Evolutionary conservation across 345 rosid genomes (phyloP).

Genomic region (Ailanthus altissimus): DNA sequence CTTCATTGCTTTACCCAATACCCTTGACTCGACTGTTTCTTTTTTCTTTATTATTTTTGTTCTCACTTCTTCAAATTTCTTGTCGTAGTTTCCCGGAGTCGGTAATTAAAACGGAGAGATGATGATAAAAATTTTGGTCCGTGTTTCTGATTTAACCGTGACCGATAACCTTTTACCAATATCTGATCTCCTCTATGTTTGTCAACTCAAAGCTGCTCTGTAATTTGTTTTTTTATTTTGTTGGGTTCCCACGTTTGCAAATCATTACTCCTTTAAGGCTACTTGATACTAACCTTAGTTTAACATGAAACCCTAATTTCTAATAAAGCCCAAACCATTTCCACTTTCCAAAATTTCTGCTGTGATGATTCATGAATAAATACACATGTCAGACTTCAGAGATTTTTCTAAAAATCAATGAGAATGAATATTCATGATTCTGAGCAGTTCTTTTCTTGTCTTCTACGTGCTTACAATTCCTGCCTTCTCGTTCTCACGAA

Average conservation of each 20-base stretch:
- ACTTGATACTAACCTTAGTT: background rate
- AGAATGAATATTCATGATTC: conserved; percentile 19
- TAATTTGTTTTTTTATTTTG: too few species aligned
- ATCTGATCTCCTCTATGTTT: conserved; percentile 48
- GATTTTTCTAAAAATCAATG: conserved; percentile 7
- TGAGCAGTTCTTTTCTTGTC: conserved; percentile 4
- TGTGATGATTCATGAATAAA: conserved; percentile 23
- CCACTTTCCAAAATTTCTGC: too few species aligned
- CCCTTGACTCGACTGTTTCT: background rate
- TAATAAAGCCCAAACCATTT: too few species aligned
- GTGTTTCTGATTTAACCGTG: conserved; percentile 44
- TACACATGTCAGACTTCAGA: conserved; percentile 24
- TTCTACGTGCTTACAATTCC: too few species aligned
- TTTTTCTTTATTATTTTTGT: background rate
- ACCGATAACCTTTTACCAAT: conserved; percentile 31
- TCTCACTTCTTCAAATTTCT: background rate
- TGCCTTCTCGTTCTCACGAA: too few species aligned
- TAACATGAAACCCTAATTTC: background rate
- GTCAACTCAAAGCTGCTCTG: too few species aligned
- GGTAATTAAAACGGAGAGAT: conserved; percentile 3
- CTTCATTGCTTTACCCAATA: background rate
- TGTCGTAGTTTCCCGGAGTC: too few species aligned
- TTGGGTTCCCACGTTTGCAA: background rate
- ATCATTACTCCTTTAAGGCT: background rate
- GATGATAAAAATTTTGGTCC: conserved; percentile 40